Base-by-base conservation (phyloP, 768 basidiomycete species). In the Collybiopsis luxurians region DNA sequence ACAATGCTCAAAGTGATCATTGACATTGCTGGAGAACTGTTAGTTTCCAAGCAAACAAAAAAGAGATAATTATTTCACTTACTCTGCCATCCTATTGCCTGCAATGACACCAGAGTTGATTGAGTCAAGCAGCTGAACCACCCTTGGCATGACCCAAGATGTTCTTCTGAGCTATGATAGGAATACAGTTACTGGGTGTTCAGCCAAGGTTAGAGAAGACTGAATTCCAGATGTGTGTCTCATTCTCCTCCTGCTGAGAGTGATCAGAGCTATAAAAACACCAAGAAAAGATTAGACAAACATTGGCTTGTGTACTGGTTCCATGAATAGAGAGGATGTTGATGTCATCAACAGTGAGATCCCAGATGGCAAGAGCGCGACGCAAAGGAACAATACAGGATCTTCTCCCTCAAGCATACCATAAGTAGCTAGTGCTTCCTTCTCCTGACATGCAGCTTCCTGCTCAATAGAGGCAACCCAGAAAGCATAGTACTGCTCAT, bases 111-210 rank as follows among this genome's bases (percentile, higher is more conserved):
- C 97, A 45, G 86, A 85, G 60, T 78, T 80, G 59, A 99, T 80
- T 11, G 86, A 85, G 70, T 99, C 95, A 98, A 1, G 95, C 91
- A 54, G 96, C 96, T 19, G 97, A 92, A 59, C 96, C 97, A 71
- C 97, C 97, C 80, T 99, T 99, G 11, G 96, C 88, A 69, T 99
- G 96, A 59, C 97, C 97, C 30, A 96, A 89, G 49, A 99, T 80
- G 70, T 90, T 93, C 82, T 99, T 99, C 73, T 98, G 97, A 2
- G 97, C 94, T 71, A 98, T 89, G 66, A 97, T 86, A 4, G 97
- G 97, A 46, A 96, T 87, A 19, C 95, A 95, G 70, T 98, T 98
- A 53, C 97, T 95, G 38, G 87, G 84, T 7, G 93, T 92, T 60
- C 97, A 92, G 39, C 85, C 84, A 61, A 98, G 87, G 42, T 84